These are phyloP conservation scores for Paragyromitra xinjiangensis DNA, from an alignment of 495 filamentous ascomycete species.

Conservation along the genomic window DNA sequence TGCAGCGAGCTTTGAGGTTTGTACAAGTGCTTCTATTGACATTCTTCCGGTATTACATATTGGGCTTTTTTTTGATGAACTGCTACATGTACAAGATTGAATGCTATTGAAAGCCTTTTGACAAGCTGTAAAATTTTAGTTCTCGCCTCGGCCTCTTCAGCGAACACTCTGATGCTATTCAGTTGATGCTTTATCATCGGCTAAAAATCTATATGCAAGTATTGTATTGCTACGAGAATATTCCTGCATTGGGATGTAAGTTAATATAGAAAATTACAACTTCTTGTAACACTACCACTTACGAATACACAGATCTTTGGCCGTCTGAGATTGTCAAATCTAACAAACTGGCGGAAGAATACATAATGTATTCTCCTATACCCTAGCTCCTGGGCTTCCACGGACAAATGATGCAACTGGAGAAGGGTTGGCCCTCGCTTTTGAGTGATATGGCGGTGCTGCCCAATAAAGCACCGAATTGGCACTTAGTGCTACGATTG, in stretches of 20 bases:
- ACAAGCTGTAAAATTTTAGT: too few relatives aligned
- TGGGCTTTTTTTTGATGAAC: too few relatives aligned
- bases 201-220: too few relatives aligned
- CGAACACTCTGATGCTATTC: too few relatives aligned
- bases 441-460: conserved; percentile 14
- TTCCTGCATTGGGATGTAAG: not conserved
- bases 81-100: too few relatives aligned
- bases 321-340: not conserved
- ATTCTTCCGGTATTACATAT: too few relatives aligned
- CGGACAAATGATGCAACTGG: conserved; percentile 14
- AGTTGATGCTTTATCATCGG: too few relatives aligned
- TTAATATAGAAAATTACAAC: not conserved
- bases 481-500: not conserved
- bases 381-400: not conserved
- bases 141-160: too few relatives aligned
- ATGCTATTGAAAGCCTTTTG: too few relatives aligned
- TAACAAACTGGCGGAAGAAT: not conserved
- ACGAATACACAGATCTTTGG: not conserved
- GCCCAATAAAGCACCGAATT: conserved; percentile 14
- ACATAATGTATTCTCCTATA: not conserved
- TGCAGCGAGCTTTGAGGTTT: too few relatives aligned
- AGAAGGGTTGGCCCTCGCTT: not conserved
- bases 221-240: not conserved
- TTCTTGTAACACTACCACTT: too few relatives aligned
- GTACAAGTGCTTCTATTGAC: too few relatives aligned